Conservation (phyloP, 768 basidiomycete species). For the Tulasnella sp. region DNA sequence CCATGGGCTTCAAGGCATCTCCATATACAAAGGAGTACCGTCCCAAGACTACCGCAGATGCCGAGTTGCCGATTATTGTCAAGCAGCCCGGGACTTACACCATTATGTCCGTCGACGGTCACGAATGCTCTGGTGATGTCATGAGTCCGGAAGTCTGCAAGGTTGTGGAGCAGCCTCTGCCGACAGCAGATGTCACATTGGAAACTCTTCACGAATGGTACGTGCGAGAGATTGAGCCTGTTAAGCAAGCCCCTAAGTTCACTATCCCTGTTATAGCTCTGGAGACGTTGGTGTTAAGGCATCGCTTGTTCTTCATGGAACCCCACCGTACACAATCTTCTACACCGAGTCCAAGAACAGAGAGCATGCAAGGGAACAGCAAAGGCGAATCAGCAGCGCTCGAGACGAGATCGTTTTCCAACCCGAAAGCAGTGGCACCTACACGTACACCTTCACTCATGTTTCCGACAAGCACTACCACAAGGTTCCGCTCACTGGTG, state of each 20-base stretch:
- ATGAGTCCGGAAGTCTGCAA: conserved; percentile 76
- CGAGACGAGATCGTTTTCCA: conserved; percentile 77
- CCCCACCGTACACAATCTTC: conserved; percentile 81
- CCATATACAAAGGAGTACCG: conserved; percentile 54
- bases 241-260: conserved; percentile 12
- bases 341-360: conserved; percentile 67
- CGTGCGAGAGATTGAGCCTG: conserved; percentile 29
- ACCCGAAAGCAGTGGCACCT: conserved; percentile 85
- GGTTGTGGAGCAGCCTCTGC: conserved; percentile 70
- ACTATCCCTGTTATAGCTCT: conserved; percentile 48
- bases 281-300: conserved; percentile 90
- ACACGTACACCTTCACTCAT: conserved; percentile 73
- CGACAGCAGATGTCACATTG: conserved; percentile 83
- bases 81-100: conserved; percentile 73
- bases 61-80: conserved; percentile 48
- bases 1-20: conserved; percentile 30
- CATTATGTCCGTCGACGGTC: conserved; percentile 63
- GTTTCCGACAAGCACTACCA: conserved; percentile 84
- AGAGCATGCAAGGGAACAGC: conserved; percentile 13
- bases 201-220: conserved; percentile 89
- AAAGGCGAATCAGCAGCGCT: conserved; percentile 17
- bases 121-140: conserved; percentile 79
- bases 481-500: conserved; percentile 63
- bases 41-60: conserved; percentile 49
- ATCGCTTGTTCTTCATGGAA: conserved; percentile 79